Base-by-base conservation (phyloP, 129 eudicot species). In the Deinandra increscens region DNA sequence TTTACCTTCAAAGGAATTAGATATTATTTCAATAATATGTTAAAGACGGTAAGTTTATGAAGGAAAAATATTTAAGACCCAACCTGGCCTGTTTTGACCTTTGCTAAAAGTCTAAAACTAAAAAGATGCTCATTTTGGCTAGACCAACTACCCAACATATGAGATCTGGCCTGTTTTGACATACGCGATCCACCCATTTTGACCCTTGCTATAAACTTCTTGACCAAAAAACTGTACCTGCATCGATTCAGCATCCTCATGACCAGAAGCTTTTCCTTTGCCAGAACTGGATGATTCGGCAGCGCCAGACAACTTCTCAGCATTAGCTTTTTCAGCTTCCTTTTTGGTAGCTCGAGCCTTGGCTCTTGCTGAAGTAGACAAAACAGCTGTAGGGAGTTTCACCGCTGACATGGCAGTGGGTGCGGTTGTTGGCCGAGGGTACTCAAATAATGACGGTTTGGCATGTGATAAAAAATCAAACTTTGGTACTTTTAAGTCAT, bases 371-470 rank as follows among this genome's bases (percentile, higher is more conserved):
- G 99, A 89, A 0, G 92, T 93, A 50, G 99, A 93, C 73, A 93
- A 75, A 64, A 89, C 89, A 6, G 97, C 97, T 3, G 99, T 85
- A n/a, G 99, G 99, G 59, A 93, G 91, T 79, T 93, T 93, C 71
- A 83, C 99, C 3, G 92, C 84, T 26, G 97, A 93, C 14, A 92
- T 74, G 43, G 96, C 70, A 41, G 99, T 81, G 23, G 99, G 85
- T 17, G 87, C 97, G 46, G 85, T 83, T 18, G 99, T 93, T 19
- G 99, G 99, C 49, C 79, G 80, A 13, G 99, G 99, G 82, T 93
- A 93, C 83, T 89, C 99, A n/a, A 93, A 93, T 53, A 93, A 63
- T 4, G 97, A 93, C 1, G 99, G 99, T 50, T 93, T 89, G 26
- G 99, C 97, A 54, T 93, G 90, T 12, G 99, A 89, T 18, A 93